A percentile compares a stretch with the other conserved stretches of the same genome.
Evolutionary conservation across 2,329 filamentous ascomycete species (phyloP).

Genomic region (Trichothecium roseum): DNA sequence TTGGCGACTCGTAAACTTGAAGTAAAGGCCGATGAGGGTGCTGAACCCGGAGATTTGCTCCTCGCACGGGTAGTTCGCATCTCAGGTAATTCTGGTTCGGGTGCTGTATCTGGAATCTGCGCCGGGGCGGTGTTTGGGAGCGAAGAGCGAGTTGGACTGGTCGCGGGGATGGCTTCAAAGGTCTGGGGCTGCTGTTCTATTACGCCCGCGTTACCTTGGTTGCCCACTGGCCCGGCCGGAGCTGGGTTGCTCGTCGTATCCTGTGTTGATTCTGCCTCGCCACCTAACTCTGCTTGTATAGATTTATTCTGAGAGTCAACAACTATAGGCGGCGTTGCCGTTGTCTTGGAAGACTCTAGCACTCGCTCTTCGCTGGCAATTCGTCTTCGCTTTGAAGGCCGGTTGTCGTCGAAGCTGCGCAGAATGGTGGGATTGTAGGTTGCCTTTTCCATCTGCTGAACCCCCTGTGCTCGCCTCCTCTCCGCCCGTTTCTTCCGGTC

Average conservation of each 20-base stretch:
- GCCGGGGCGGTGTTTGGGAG: conserved; percentile 12
- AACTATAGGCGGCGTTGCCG: conserved; percentile 6
- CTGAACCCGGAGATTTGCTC: conserved; percentile 9
- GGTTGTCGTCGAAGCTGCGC: conserved; percentile 11
- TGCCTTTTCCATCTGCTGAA: conserved; percentile 29
- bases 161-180: conserved; percentile 27
- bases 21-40: conserved; percentile 17
- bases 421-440: conserved; percentile 18
- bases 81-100: conserved; percentile 23
- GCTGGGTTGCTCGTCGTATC: conserved; percentile 15
- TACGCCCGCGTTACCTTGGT: conserved; percentile 7
- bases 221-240: conserved; percentile 5
- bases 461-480: conserved; percentile 26
- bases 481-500: conserved; percentile 26
- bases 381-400: conserved; percentile 14
- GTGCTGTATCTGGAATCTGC: conserved; percentile 7
- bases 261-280: conserved; percentile 18
- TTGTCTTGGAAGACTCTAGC: background rate
- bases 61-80: conserved; percentile 9
- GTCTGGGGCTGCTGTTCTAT: conserved; percentile 7
- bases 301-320: conserved; percentile 14
- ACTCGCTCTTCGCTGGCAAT: conserved; percentile 2
- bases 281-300: conserved; percentile 13
- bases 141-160: conserved; percentile 22
- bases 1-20: conserved; percentile 5